Evolutionary conservation across 306 rosid species (phyloP).

Genomic region (Acmispon strigosus): DNA sequence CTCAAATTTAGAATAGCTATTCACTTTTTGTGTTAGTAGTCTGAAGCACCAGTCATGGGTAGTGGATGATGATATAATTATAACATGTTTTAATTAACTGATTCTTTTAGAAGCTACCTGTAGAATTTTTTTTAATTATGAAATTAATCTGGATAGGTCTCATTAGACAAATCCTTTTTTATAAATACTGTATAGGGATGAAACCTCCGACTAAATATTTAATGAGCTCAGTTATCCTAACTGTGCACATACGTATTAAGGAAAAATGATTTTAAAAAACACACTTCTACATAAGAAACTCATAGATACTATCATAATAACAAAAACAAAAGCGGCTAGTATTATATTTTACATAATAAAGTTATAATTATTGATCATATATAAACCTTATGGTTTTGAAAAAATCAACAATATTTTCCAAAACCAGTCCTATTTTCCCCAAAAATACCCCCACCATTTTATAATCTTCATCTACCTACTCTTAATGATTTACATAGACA

Average conservation of each 20-base stretch:
- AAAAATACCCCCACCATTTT: conserved; percentile 20
- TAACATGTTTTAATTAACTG: too few species aligned
- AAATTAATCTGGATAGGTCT: too few species aligned
- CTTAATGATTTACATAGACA: conserved; percentile 31
- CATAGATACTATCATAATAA: conserved; percentile 11
- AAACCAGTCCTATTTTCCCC: conserved; percentile 29
- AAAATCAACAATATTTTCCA: conserved; percentile 33
- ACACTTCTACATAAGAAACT: neutral
- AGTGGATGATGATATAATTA: neutral
- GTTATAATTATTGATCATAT: neutral
- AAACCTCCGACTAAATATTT: too few species aligned
- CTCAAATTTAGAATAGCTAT: too few species aligned
- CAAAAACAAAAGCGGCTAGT: conserved; percentile 2
- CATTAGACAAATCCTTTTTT: too few species aligned
- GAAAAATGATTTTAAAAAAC: neutral
- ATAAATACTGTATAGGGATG: too few species aligned
- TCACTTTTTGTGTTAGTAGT: too few species aligned
- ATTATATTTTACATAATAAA: conserved; percentile 21
- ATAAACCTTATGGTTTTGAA: conserved; percentile 29
- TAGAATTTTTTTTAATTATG: too few species aligned
- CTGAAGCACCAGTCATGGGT: neutral
- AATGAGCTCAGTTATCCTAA: too few species aligned
- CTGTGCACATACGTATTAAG: too few species aligned
- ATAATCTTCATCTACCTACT: conserved; percentile 23
- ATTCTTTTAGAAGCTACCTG: too few species aligned